These are phyloP conservation scores for Tylopilus sp. DNA, from an alignment of 768 basidiomycete genomes.

Conservation along the genomic window DNA sequence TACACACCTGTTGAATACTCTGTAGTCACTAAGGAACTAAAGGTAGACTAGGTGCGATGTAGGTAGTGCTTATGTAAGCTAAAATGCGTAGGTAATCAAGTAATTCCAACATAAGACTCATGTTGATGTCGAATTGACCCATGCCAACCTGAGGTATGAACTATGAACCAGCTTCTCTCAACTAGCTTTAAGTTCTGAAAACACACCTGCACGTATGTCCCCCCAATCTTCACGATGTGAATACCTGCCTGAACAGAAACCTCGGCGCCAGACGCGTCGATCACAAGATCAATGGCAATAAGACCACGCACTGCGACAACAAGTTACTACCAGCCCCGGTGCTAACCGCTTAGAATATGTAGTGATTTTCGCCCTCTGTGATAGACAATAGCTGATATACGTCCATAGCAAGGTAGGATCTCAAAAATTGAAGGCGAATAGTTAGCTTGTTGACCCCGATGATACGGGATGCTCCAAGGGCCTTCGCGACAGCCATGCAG, in stretches of 20 bases:
- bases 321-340: constrained; percentile 55
- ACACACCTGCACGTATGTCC: constrained; percentile 64
- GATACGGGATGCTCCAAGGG: constrained; percentile 80
- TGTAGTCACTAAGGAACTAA: too few relatives aligned
- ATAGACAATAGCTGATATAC: constrained; percentile 58
- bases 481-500: constrained; percentile 95
- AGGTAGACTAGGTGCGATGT: too few relatives aligned
- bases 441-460: constrained; percentile 81
- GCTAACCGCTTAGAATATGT: constrained; percentile 76
- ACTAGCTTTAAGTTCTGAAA: not conserved
- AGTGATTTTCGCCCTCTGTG: constrained; percentile 59
- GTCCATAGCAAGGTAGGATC: constrained; percentile 79
- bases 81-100: too few relatives aligned
- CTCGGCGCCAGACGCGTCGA: constrained; percentile 93
- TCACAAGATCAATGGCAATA: constrained; percentile 74
- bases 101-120: constrained; percentile 65
- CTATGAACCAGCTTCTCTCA: not conserved
- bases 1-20: too few relatives aligned
- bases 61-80: too few relatives aligned
- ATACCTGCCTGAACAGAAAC: constrained; percentile 87
- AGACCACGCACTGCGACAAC: constrained; percentile 69
- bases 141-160: constrained; percentile 65
- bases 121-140: constrained; percentile 76
- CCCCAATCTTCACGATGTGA: constrained; percentile 71
- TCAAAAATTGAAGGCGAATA: constrained; percentile 81